Percentiles rank a stretch among this genome's conserved stretches.
Evolutionary conservation across 2,329 filamentous ascomycete species (phyloP).

Genomic region (Rasamsonia emersonii): DNA sequence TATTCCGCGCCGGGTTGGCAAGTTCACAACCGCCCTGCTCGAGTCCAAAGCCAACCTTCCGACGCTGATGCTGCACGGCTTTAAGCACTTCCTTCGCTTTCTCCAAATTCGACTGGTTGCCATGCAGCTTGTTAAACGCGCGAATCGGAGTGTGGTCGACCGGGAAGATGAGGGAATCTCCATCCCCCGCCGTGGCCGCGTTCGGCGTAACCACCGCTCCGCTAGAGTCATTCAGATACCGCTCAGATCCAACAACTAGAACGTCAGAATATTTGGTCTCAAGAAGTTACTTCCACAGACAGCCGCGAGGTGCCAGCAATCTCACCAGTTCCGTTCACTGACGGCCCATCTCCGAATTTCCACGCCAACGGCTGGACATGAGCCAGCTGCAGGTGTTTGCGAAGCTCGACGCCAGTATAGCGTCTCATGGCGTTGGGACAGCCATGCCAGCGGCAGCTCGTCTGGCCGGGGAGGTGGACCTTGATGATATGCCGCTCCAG

Average conservation of each 20-base stretch:
- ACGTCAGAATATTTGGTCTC: constrained; percentile 10
- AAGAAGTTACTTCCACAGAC: constrained; percentile 15
- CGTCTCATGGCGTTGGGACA: constrained; percentile 9
- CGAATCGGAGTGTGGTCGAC: constrained; percentile 25
- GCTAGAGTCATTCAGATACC: constrained; percentile 41
- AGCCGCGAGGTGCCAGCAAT: constrained; percentile 12
- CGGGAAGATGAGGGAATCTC: constrained; percentile 28
- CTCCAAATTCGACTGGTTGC: constrained; percentile 33
- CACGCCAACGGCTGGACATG: constrained; percentile 50
- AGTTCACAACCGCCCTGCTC: constrained; percentile 46
- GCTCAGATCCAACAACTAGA: constrained; percentile 30
- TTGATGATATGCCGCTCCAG: constrained; percentile 52
- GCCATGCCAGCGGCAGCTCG: constrained; percentile 17
- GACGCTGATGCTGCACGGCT: constrained; percentile 42
- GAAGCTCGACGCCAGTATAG: constrained; percentile 32
- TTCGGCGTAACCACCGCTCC: constrained; percentile 42
- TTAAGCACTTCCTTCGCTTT: constrained; percentile 38
- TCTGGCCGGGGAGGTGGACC: constrained; percentile 37
- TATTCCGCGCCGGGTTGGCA: constrained; percentile 43
- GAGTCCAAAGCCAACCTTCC: constrained; percentile 44
- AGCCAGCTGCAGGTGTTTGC: constrained; percentile 41
- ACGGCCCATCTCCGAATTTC: constrained; percentile 52
- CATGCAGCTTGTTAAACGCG: constrained; percentile 36
- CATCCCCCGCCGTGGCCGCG: constrained; percentile 17
- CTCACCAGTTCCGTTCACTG: constrained; percentile 49